These are phyloP conservation scores for Collybia mongolica DNA, from an alignment of 768 basidiomycete genomes.

Conservation along the genomic window DNA sequence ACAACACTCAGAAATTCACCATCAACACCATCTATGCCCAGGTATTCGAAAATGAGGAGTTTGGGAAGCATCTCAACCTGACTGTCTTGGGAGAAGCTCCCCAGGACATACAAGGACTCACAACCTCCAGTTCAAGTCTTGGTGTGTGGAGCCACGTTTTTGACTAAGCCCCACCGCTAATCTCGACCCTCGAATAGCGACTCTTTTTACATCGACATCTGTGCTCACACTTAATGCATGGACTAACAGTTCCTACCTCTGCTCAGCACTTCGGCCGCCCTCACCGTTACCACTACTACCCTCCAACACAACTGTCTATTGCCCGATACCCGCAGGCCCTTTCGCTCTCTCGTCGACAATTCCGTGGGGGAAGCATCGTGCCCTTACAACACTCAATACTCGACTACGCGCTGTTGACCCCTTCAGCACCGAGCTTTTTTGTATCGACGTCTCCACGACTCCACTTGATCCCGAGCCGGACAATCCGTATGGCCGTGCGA, in stretches of 20 bases:
- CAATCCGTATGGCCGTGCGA: conserved; percentile 64
- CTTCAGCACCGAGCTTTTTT: conserved; percentile 76
- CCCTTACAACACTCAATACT: conserved; percentile 82
- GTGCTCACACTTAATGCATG: conserved; percentile 78
- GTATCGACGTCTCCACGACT: conserved; percentile 76
- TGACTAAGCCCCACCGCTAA: conserved; percentile 12
- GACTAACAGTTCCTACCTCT: conserved; percentile 72
- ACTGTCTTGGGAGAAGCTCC: conserved; percentile 69
- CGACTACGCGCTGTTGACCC: conserved; percentile 89
- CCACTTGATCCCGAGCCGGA: conserved; percentile 63
- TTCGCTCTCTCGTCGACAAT: conserved; percentile 81
- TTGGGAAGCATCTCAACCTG: conserved; percentile 59
- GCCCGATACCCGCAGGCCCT: conserved; percentile 76
- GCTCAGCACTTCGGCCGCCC: conserved; percentile 74
- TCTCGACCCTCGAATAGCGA: conserved; percentile 47
- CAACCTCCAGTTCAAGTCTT: conserved; percentile 61
- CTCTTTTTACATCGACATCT: conserved; percentile 80
- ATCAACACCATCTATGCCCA: conserved; percentile 75
- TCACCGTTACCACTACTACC: conserved; percentile 59
- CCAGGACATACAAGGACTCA: conserved; percentile 55
- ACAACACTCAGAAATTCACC: conserved; percentile 55
- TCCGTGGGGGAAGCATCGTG: conserved; percentile 60
- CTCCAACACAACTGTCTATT: conserved; percentile 48
- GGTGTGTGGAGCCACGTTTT: conserved; percentile 40
- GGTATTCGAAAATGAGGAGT: conserved; percentile 43